Evolutionary conservation across 352 stramenopile genomes (phyloP), one percentile per base, ranked within the genome.

Genomic region (Phytopythium mirpurense): DNA sequence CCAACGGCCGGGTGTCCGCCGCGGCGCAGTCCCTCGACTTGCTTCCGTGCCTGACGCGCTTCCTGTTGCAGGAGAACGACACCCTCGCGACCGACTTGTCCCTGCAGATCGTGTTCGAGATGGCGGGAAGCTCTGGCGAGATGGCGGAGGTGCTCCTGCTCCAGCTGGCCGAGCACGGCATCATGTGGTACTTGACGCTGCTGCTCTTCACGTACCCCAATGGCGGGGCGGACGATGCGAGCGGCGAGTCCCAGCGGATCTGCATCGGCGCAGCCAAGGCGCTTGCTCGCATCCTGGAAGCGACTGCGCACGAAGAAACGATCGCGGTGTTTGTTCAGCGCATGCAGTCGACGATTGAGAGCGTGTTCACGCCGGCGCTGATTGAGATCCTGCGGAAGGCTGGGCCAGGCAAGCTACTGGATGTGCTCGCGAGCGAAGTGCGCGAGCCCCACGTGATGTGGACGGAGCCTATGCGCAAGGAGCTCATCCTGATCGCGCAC

Each of bases 361-460:
- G 70, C 36, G 61, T 94, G 19, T 94, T 94, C 56, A 94, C 84
- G 7, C 65, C 67, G 24, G 75, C 84, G 19, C 51, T 94, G 40
- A 83, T 94, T 9, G 79, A 90, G 38, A 83, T 88, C 52, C 60
- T 94, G 48, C 65, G 70, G 41, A 75, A 70, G 45, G 72, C 64
- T 1, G 82, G 83, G 2, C 72, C 81, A 12, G 64, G 83, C 23
- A 76, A 74, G 49, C 86, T 94, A 56, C 57, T 94, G 47, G 66
- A 84, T 34, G 76, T 92, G 19, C 57, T 94, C 23, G 69, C 74
- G 14, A 79, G 67, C 49, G 82, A 92, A 65, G 76, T 92, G 43
- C 73, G 81, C 2, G 70, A 91, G 52, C 84, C 84, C 1, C 81
- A 94, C 34, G 78, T 94, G 12, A 94, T 94, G 84, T 94, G 84